A percentile compares a stretch with the other conserved stretches of the same genome.
Conservation (phyloP, 2,329 filamentous ascomycete genomes). For the Podosphaera leucotricha region DNA sequence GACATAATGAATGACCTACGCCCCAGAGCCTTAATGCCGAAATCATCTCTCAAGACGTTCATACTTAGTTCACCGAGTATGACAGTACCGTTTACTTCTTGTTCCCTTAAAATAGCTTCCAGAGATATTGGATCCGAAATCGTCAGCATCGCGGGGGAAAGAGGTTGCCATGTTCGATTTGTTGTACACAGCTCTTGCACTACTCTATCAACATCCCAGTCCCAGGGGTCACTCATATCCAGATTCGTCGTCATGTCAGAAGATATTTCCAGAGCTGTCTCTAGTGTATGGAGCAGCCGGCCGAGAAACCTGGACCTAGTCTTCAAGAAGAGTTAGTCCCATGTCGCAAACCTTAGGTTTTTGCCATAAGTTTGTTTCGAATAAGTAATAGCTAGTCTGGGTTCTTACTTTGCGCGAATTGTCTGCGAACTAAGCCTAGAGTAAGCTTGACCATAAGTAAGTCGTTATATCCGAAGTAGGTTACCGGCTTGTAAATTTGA, state of each 20-base stretch:
- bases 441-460: no score
- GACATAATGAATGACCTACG: slow-evolving; percentile 21
- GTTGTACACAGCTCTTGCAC: slow-evolving; percentile 38
- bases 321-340: no score
- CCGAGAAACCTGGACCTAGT: no score
- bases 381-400: no score
- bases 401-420: no score
- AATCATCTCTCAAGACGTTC: slow-evolving; percentile 8
- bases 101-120: slow-evolving; percentile 29
- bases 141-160: slow-evolving; percentile 8
- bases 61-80: slow-evolving; percentile 10
- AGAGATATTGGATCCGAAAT: slow-evolving; percentile 28
- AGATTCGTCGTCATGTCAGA: slow-evolving; percentile 1
- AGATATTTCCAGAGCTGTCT: neutral
- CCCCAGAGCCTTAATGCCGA: slow-evolving; percentile 9
- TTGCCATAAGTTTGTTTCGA: no score
- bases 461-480: no score
- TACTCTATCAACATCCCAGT: slow-evolving; percentile 47
- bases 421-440: no score
- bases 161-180: slow-evolving; percentile 24
- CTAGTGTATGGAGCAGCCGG: no score
- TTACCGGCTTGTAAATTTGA: no score
- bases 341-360: no score
- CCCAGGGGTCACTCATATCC: slow-evolving; percentile 37
- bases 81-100: slow-evolving; percentile 24